Conservation (phyloP, 768 basidiomycete species). For the Boletus huronensis region DNA sequence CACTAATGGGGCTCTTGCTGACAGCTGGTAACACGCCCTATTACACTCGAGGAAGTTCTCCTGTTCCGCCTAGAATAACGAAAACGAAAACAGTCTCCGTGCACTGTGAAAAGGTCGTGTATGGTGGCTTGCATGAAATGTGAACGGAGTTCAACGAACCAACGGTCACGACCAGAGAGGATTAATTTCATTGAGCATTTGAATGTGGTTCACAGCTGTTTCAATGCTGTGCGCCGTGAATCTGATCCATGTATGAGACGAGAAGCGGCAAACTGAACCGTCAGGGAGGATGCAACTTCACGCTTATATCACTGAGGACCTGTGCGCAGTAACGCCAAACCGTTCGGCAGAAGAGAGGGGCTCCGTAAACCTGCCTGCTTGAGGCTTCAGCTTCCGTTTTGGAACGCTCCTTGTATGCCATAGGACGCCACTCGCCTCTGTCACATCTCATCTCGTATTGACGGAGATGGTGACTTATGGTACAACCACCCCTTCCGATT, state of each 20-base stretch:
- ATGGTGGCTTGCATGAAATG: not conserved
- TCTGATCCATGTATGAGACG: conserved; percentile 4
- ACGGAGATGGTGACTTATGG: conserved; percentile 11
- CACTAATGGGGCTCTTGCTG: not conserved
- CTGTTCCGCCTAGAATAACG: not conserved
- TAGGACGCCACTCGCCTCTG: conserved; percentile 21
- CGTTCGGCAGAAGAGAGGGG: conserved; percentile 9
- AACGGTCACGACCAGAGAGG: not conserved
- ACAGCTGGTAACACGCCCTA: not conserved
- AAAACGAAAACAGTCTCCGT: not conserved
- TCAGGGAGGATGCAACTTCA: conserved; percentile 5
- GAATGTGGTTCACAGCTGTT: not conserved
- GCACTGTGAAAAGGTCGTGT: not conserved
- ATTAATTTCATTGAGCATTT: not conserved
- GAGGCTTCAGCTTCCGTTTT: conserved; percentile 11
- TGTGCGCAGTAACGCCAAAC: not conserved
- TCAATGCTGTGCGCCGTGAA: conserved; percentile 2
- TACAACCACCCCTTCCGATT: not conserved
- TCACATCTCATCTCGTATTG: conserved; percentile 7
- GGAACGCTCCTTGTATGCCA: conserved; percentile 3
- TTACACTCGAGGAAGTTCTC: not conserved
- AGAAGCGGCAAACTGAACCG: conserved; percentile 7
- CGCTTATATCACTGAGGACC: not conserved
- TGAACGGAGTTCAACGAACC: not conserved
- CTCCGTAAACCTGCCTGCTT: not conserved